Evolutionary conservation across 208 protist species (phyloP), one percentile per base, ranked within the genome.

Genomic region (Trypanosoma caninum): DNA sequence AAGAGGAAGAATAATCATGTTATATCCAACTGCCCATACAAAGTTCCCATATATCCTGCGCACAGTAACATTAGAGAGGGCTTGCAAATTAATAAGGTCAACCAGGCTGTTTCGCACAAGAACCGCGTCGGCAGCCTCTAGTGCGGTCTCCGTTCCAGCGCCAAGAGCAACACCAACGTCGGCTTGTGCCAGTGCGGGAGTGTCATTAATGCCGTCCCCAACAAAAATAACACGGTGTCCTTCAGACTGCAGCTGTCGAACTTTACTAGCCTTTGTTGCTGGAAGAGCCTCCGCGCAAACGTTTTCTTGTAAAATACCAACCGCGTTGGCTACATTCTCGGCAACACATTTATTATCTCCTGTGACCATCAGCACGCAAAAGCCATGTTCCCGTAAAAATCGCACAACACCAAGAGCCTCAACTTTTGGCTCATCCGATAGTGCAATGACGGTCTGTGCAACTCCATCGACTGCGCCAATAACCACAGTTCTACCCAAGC

Each of bases 161-260:
- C 87, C 86, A n/a, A 97, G 74, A 13, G 91, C 87, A 16, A 97
- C 82, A 18, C 91, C 91, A 35, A 95, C 80, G 69, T 94, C 55
- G 3, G 89, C 84, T 66, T 91, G 84, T n/a, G 79, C 78, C 25
- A 97, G 64, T 7, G 91, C 91, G 2, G 89, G 82, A 41, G 74
- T 82, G 76, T 97, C 91, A 68, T 97, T 97, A 69, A 95, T 93
- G 59, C 91, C 91, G 54, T 97, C 91, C 35, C 91, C 91, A 27
- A 95, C 87, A 47, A 97, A 94, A 54, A 91, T 73, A 31, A 94
- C 88, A 25, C 45, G 46, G 22, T 55, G 23, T 1, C 72, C 82
- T 16, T 47, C 38, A 8, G 13, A 58, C 60, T 97, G 89, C 22
- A 97, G 60, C 46, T 80, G 57, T 41, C 73, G 48, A 10, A 98